These are phyloP conservation scores for Inga oerstediana DNA, from an alignment of 306 rosid species.

Conservation along the genomic window DNA sequence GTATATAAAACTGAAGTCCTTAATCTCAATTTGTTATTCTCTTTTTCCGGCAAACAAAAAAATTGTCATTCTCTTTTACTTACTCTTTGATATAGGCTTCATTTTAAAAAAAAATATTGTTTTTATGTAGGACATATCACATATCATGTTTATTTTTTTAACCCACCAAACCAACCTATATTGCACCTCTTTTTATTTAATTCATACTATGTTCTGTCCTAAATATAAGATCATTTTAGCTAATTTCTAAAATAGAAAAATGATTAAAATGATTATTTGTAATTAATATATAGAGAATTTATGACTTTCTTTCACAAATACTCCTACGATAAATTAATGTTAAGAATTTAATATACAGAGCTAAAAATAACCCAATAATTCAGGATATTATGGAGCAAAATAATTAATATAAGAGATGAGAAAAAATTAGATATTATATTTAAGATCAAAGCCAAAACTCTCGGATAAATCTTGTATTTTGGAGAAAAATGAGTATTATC, in stretches of 20 bases:
- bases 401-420: neutral
- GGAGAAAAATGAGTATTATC: neutral
- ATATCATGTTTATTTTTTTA: conserved; percentile 17
- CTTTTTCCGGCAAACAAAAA: neutral
- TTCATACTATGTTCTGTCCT: no score
- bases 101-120: neutral
- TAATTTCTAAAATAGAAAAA: neutral
- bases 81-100: conserved; percentile 25
- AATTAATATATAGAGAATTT: neutral
- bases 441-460: no score
- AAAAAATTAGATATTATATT: neutral
- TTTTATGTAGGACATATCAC: conserved; percentile 34
- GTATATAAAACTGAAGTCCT: neutral
- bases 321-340: neutral
- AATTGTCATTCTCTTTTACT: conserved; percentile 27
- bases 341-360: no score
- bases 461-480: no score
- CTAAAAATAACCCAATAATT: neutral
- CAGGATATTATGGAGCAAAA: neutral
- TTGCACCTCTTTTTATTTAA: neutral
- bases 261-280: neutral
- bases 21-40: neutral
- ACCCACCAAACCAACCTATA: neutral
- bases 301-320: neutral
- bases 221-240: neutral